A percentile compares a stretch with the other conserved stretches of the same genome.
Conservation (phyloP, 2,329 filamentous ascomycete species). For the Xylaria sp. region DNA sequence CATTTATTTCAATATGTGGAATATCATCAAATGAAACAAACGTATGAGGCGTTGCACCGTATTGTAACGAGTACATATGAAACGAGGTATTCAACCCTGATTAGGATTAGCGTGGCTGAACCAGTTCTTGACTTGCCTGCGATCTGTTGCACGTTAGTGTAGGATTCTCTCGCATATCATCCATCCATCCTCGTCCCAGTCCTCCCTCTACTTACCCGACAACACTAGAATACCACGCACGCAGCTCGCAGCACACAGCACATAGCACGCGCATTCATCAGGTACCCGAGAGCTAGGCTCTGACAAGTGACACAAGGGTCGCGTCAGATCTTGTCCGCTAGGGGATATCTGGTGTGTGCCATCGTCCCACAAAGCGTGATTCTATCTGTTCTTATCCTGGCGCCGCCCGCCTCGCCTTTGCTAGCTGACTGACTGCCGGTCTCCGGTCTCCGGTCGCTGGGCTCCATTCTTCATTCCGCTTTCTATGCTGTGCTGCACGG, state of each 20-base stretch:
- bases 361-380: constrained; percentile 36
- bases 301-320: constrained; percentile 26
- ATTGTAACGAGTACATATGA: not conserved
- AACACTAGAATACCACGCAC: constrained; percentile 13
- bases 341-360: constrained; percentile 32
- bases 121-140: not conserved
- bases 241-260: not conserved
- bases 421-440: constrained; percentile 39
- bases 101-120: not conserved
- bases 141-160: constrained; percentile 3
- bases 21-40: not conserved
- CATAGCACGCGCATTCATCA: constrained; percentile 11
- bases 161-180: constrained; percentile 10
- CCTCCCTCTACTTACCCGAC: constrained; percentile 17
- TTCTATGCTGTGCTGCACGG: constrained; percentile 5
- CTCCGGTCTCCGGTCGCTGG: constrained; percentile 26
- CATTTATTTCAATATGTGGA: not conserved
- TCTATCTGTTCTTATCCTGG: constrained; percentile 31
- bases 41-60: no score
- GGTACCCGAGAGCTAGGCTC: constrained; percentile 29
- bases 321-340: constrained; percentile 35
- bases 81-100: not conserved
- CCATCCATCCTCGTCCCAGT: constrained; percentile 26
- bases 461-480: constrained; percentile 4
- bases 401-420: constrained; percentile 20